Conservation (phyloP, 1,139 yeast genomes). For the Scheffersomyces cryptocercus region DNA sequence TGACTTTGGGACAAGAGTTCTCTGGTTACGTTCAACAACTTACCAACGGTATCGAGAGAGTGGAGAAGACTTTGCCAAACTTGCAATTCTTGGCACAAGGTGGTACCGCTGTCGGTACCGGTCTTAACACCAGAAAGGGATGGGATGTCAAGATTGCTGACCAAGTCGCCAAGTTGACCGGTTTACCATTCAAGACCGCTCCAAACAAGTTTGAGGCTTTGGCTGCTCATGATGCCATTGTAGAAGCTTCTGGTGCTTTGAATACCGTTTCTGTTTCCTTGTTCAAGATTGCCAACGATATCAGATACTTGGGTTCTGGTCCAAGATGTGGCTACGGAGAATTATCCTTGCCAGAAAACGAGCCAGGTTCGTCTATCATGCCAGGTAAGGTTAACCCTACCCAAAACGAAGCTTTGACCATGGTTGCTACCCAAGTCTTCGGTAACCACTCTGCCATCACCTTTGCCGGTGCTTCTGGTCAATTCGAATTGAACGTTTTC, state of each 20-base stretch:
- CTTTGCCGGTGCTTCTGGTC: constrained; percentile 97
- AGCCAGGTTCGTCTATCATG: constrained; percentile 99
- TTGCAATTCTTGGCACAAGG: constrained; percentile 92
- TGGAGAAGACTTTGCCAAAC: constrained; percentile 73
- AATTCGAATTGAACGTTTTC: constrained; percentile 96
- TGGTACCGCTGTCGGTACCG: constrained; percentile 99
- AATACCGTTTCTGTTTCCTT: constrained; percentile 93
- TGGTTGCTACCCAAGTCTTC: constrained; percentile 96
- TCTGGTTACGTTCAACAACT: constrained; percentile 95
- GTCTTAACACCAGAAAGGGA: constrained; percentile 89
- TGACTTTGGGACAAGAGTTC: constrained; percentile 97
- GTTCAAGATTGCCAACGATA: constrained; percentile 96
- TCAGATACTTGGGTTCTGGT: constrained; percentile 96
- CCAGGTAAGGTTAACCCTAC: constrained; percentile 99
- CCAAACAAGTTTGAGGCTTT: constrained; percentile 98
- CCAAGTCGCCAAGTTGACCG: constrained; percentile 79
- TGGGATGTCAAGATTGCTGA: constrained; percentile 83
- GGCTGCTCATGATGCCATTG: constrained; percentile 98
- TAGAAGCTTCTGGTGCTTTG: constrained; percentile 95
- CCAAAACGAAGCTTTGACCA: constrained; percentile 97
- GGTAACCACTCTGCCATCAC: constrained; percentile 96
- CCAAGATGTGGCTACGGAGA: constrained; percentile 99
- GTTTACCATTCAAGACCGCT: constrained; percentile 86
- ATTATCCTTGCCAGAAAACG: constrained; percentile 92
- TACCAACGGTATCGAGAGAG: constrained; percentile 84